Conservation (phyloP, 495 filamentous ascomycete species). For the Aspergillus olivimuriae region DNA sequence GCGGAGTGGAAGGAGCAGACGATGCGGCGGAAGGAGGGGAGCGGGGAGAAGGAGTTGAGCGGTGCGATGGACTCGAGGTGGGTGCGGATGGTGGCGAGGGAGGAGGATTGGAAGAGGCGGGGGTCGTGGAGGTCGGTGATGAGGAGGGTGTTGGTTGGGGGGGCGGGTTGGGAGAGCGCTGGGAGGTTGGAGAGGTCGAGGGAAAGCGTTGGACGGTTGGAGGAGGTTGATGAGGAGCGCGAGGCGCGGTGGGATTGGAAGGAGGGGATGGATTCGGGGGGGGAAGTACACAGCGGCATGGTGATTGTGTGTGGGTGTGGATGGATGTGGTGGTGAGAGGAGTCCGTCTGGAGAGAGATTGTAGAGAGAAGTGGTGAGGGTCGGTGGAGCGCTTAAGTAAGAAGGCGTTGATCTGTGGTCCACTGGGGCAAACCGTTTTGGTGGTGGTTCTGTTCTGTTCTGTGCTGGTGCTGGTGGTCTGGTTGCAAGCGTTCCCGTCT, state of each 20-base stretch:
- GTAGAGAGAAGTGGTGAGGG: constrained; percentile 8
- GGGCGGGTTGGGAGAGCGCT: constrained; percentile 67
- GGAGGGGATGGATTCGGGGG: constrained; percentile 19
- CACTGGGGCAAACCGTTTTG: no score
- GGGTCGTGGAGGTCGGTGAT: constrained; percentile 79
- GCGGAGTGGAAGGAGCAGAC: constrained; percentile 79
- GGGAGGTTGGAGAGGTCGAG: constrained; percentile 80
- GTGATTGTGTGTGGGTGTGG: constrained; percentile 16
- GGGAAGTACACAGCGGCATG: constrained; percentile 13
- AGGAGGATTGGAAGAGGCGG: constrained; percentile 69
- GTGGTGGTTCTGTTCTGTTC: no score
- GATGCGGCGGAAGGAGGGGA: constrained; percentile 89
- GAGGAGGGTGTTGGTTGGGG: constrained; percentile 88
- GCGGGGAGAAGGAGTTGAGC: constrained; percentile 82
- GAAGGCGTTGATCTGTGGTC: no score
- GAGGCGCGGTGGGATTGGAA: constrained; percentile 38
- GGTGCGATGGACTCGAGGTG: constrained; percentile 60
- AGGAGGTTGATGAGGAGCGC: constrained; percentile 16
- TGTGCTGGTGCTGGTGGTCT: no score
- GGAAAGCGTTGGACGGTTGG: constrained; percentile 52
- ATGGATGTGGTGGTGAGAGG: constrained; percentile 2
- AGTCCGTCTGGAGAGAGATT: not conserved
- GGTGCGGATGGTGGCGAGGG: constrained; percentile 68
- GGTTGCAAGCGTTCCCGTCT: no score
- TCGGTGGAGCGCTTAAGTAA: no score